Base-by-base conservation (phyloP, 352 stramenopile genomes). In the Halophytophthora batemanensis region DNA sequence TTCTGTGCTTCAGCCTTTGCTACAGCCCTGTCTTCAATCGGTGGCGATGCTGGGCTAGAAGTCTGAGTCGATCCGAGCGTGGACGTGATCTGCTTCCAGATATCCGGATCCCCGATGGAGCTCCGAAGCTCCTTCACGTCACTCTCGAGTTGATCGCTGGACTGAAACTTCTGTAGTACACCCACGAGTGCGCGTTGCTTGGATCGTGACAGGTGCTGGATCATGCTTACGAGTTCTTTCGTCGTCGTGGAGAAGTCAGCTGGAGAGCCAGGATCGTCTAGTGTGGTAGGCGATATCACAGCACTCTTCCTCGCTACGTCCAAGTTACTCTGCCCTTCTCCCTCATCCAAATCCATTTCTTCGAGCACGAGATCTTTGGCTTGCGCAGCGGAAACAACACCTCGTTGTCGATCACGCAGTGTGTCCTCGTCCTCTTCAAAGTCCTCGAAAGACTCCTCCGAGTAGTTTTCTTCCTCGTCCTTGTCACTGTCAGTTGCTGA, bases 361-460 rank as follows among this genome's bases (percentile, higher is more conserved):
- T 69, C 38, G 11, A 67, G 59, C 34, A 75, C 52, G 13, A 66
- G 51, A 17, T 75, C 66, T 43, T 55, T 47, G 11, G 42, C 34
- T 5, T 46, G 23, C 0, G 17, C 31, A 21, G 29, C 5, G 31
- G 21, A n/a, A 13, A 7, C n/a, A 38, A 21, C 22, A 11, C 34
- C 33, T 34, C 38, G 17, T 15, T 45, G 14, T 13, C 31, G 8
- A 18, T n/a, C 33, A 46, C 54, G 7, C 3, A 10, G 33, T 3
- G 25, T 45, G 12, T 59, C 39, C 0, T 63, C 64, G 1, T 81
- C 64, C 1, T 77, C 74, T 36, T 91, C 77, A 65, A 90, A 90
- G 23, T 87, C 81, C 58, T 93, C 83, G 59, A 93, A 93, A 0
- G 80, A 91, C 33, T 93, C 83, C 15, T 90, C 80, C 58, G 88